Evolutionary conservation across 2,329 filamentous ascomycete species (phyloP).

Genomic region (Orbilia blumenaviensis): DNA sequence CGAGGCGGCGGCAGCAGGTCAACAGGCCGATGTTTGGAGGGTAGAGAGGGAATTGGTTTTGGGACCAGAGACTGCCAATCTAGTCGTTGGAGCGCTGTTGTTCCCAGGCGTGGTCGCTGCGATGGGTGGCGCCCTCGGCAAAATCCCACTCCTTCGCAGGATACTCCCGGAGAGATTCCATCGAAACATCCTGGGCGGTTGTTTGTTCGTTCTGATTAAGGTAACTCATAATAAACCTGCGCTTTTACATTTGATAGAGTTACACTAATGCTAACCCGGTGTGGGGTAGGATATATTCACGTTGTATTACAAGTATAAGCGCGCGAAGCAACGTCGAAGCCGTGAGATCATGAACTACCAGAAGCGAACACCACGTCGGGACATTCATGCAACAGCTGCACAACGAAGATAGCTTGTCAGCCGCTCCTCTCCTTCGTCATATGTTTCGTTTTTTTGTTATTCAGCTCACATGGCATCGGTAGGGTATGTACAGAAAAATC

Average conservation of each 20-base stretch:
- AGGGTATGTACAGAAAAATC: conserved; percentile 37
- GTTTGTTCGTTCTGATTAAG: conserved; percentile 85
- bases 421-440: conserved; percentile 57
- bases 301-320: conserved; percentile 72
- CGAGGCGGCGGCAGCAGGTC: conserved; percentile 21
- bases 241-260: background rate
- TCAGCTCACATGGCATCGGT: conserved; percentile 27
- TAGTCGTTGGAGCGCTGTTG: conserved; percentile 74
- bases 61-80: conserved; percentile 67
- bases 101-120: conserved; percentile 83
- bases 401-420: conserved; percentile 29
- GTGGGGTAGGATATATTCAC: conserved; percentile 65
- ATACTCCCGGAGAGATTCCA: conserved; percentile 88
- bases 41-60: conserved; percentile 55
- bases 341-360: conserved; percentile 66
- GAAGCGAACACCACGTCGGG: conserved; percentile 17
- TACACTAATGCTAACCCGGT: conserved; percentile 35
- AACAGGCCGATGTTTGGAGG: conserved; percentile 43
- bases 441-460: conserved; percentile 56
- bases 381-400: conserved; percentile 22
- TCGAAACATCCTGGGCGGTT: conserved; percentile 85
- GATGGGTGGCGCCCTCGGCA: conserved; percentile 75
- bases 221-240: conserved; percentile 58
- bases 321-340: conserved; percentile 68
- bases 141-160: conserved; percentile 67